Percentiles rank a stretch among this genome's conserved stretches.
Conservation (phyloP, 2,329 filamentous ascomycete species). For the Immersiporthe knoxdaviesiana region DNA sequence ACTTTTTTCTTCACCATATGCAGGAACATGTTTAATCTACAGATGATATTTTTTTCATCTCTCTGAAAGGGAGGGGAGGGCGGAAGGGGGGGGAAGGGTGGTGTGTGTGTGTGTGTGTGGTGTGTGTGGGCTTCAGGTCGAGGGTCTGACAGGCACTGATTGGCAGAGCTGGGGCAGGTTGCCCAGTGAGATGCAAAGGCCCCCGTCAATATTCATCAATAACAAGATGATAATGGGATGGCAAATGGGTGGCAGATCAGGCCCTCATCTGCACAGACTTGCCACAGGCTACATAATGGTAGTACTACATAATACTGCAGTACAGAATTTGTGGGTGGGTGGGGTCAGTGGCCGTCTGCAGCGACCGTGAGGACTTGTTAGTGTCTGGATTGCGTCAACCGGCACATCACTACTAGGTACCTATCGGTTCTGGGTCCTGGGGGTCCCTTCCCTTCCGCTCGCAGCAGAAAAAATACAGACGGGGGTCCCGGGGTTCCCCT, state of each 20-base stretch:
- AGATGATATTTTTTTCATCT: background rate
- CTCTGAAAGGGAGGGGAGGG: background rate
- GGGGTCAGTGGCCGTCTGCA: conserved; percentile 4
- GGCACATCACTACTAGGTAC: background rate
- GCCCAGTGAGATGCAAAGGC: conserved; percentile 4
- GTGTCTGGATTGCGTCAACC: background rate
- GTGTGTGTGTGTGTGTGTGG: background rate
- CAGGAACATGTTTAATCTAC: background rate
- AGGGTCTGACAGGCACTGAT: background rate
- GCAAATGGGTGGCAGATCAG: background rate
- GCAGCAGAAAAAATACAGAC: background rate
- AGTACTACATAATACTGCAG: no score
- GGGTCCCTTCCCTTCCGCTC: background rate
- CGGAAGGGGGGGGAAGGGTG: background rate
- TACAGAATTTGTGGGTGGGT: background rate
- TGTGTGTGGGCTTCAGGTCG: background rate
- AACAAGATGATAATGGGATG: background rate
- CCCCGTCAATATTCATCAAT: conserved; percentile 3
- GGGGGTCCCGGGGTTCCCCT: no score
- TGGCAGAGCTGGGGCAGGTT: conserved; percentile 1
- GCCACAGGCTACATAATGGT: no score
- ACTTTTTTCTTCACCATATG: background rate
- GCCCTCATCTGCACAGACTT: background rate
- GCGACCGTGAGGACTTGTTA: conserved; percentile 1
- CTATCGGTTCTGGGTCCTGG: background rate